Base-by-base conservation (phyloP, 306 rosid species). In the Gleditsia sinensis region DNA sequence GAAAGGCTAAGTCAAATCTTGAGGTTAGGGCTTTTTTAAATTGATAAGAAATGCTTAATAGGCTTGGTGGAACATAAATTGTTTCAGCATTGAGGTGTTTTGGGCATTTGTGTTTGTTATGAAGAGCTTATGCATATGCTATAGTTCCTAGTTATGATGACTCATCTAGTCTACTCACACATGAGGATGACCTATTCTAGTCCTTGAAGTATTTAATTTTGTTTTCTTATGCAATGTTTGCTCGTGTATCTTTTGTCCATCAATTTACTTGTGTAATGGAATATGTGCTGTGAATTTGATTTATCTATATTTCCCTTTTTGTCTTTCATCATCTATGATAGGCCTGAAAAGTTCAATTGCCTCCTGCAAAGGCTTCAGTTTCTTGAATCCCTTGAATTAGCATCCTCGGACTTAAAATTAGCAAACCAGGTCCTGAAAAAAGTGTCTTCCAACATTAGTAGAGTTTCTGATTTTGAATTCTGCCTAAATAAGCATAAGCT, bases 281-380 rank as follows among this genome's bases (percentile, higher is more conserved):
- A 34, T 46, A 42, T 73, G 59, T 68, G 40, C 50, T 78, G 43
- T 43, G 78, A 81, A 70, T 42, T 66, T 87, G 45, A 85, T 60
- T 17, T 9, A 65, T 20, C 19, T 70, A 9, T 10, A 54, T 70
- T 76, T 28, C 74, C 27, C 56, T 49, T 69, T 71, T 28, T 77
- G 30, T 58, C 32, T 16, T 75, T 77, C 42, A 33, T 67, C 39
- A 61, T 71, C 59, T 32, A 39, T 83, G 68, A 75, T 80, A 91
- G 96, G 92, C 92, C 96, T 53, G 88, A 81, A 78, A 86, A 75
- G 27, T 91, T 91, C 88, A 83, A 83, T 78, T 86, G 83, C 83
- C 90, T 88, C 82, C 83, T 83, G 75, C 86, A 83, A 78, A 83
- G 88, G 87, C 79, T 88, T 34, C 85, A 23, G 65, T 86, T 80